These are phyloP conservation scores for Lentinus tigrinus DNA, from an alignment of 768 basidiomycete genomes.

Conservation along the genomic window DNA sequence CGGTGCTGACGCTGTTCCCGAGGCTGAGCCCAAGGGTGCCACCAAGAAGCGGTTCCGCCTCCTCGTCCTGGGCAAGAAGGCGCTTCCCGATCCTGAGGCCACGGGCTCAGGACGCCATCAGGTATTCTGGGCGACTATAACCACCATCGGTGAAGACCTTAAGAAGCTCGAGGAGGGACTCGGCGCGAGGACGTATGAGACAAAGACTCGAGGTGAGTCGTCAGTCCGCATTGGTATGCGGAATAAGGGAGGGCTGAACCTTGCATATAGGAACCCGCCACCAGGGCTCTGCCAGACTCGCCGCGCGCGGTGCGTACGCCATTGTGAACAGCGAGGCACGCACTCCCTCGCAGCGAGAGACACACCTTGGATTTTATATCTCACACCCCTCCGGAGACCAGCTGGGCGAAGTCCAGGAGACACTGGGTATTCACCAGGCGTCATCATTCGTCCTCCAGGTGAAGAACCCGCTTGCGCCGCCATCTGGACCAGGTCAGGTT, in stretches of 20 bases:
- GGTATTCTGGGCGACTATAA: slow-evolving; percentile 53
- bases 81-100: slow-evolving; percentile 46
- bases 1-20: slow-evolving; percentile 52
- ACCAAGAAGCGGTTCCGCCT: slow-evolving; percentile 49
- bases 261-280: slow-evolving; percentile 43
- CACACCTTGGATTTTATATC: slow-evolving; percentile 58
- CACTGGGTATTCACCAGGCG: slow-evolving; percentile 50
- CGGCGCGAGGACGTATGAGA: slow-evolving; percentile 54
- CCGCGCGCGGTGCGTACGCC: slow-evolving; percentile 58
- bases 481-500: slow-evolving; percentile 30
- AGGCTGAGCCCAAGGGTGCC: slow-evolving; percentile 32
- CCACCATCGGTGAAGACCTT: slow-evolving; percentile 51
- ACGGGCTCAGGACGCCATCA: slow-evolving; percentile 39
- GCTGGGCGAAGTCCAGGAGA: slow-evolving; percentile 53
- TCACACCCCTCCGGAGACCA: slow-evolving; percentile 45
- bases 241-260: neutral
- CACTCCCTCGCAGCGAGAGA: slow-evolving; percentile 45
- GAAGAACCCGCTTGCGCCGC: slow-evolving; percentile 56
- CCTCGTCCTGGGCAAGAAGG: slow-evolving; percentile 58
- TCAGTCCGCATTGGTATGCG: neutral
- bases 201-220: slow-evolving; percentile 55
- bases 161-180: slow-evolving; percentile 45
- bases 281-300: slow-evolving; percentile 50
- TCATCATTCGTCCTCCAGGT: slow-evolving; percentile 60
- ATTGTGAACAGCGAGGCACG: slow-evolving; percentile 50